phyloP scores from a whole-genome alignment of 331 rosid genomes.

The Erythrophleum ivorense region DNA sequence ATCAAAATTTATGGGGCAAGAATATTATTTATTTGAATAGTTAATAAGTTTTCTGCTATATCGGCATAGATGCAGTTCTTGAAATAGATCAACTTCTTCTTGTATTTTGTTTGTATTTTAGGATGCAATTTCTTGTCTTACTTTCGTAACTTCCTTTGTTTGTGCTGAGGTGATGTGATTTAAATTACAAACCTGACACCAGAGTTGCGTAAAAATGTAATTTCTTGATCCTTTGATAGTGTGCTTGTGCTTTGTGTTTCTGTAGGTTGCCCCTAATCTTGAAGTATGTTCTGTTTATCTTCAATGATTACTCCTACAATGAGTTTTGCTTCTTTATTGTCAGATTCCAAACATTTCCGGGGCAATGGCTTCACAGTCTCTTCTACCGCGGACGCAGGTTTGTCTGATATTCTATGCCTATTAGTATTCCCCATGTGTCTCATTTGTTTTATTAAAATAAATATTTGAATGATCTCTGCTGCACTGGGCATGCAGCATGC shows the following conservation, averaged over 20 bases:
- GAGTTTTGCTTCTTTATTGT: conserved; percentile 34
- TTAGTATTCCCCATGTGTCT: conserved; percentile 19
- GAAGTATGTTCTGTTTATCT: conserved; percentile 23
- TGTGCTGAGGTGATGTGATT: neutral
- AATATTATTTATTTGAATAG: conserved; percentile 18
- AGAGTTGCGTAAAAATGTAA: neutral
- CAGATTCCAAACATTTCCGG: conserved; percentile 91
- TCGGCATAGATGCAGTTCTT: conserved; percentile 2
- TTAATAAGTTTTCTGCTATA: neutral
- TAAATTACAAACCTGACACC: neutral
- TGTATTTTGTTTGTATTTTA: conserved; percentile 23
- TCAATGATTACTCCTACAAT: conserved; percentile 28
- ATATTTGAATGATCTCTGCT: neutral
- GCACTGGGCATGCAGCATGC: conserved; percentile 28
- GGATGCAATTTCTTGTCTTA: conserved; percentile 19
- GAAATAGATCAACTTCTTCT: conserved; percentile 10
- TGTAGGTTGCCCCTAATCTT: conserved; percentile 27
- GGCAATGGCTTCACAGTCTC: conserved; percentile 75
- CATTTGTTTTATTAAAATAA: conserved; percentile 11
- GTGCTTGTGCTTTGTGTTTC: conserved; percentile 9
- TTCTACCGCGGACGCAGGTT: conserved; percentile 79
- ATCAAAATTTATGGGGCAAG: neutral
- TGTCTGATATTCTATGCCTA: conserved; percentile 40
- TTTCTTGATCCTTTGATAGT: conserved; percentile 12
- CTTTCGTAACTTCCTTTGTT: neutral